These are phyloP conservation scores for Incumbomyces delicatus DNA, from an alignment of 2,329 filamentous ascomycete genomes.

Conservation along the genomic window DNA sequence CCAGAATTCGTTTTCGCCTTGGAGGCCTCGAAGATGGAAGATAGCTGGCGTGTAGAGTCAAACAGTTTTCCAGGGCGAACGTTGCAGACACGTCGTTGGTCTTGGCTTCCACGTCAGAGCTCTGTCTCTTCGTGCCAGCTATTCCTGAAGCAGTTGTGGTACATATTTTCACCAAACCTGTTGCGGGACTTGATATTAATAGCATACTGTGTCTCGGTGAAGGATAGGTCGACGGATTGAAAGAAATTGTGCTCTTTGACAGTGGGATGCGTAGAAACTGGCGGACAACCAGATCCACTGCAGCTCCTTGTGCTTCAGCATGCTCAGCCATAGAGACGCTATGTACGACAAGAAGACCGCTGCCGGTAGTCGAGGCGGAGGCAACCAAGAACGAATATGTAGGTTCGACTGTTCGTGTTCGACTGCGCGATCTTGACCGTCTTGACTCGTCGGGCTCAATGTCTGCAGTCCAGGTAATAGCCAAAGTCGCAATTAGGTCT, in stretches of 20 bases:
- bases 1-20: slow-evolving; percentile 34
- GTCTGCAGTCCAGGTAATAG: slow-evolving; percentile 43
- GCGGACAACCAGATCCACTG: slow-evolving; percentile 36
- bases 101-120: neutral
- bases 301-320: slow-evolving; percentile 22
- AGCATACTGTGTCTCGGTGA: slow-evolving; percentile 45
- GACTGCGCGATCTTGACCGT: slow-evolving; percentile 25
- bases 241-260: slow-evolving; percentile 35
- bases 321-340: slow-evolving; percentile 24
- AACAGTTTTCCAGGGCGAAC: slow-evolving; percentile 15
- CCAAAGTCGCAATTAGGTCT: slow-evolving; percentile 41
- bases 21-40: slow-evolving; percentile 22
- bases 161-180: slow-evolving; percentile 41
- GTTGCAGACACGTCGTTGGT: neutral
- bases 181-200: slow-evolving; percentile 42
- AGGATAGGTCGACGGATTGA: slow-evolving; percentile 45
- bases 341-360: slow-evolving; percentile 36
- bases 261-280: slow-evolving; percentile 41
- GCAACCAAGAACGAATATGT: slow-evolving; percentile 38
- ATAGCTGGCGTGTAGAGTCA: slow-evolving; percentile 35
- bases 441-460: slow-evolving; percentile 24
- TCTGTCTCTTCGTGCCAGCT: neutral
- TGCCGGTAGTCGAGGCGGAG: slow-evolving; percentile 35
- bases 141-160: neutral
- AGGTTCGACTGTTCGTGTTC: slow-evolving; percentile 15